Conservation (phyloP, 352 stramenopile genomes). For the Phytophthora aleatoria region DNA sequence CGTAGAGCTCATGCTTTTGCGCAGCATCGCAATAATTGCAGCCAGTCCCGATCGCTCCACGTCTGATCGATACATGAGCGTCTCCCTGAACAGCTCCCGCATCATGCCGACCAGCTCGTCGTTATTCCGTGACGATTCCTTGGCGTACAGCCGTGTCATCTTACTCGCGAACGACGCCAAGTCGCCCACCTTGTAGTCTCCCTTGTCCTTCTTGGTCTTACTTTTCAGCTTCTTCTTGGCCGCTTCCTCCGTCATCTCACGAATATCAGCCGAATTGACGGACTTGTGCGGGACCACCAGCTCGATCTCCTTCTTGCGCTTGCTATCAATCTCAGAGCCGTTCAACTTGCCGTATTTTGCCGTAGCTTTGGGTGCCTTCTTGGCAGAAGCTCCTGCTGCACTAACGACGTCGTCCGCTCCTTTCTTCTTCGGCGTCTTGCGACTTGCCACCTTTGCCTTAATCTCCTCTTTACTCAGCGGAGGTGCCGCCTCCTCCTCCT, state of each 20-base stretch:
- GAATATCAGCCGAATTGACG: conserved; percentile 78
- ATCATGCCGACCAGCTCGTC: conserved; percentile 80
- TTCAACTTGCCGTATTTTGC: conserved; percentile 43
- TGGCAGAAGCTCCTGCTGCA: conserved; percentile 22
- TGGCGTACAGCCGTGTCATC: conserved; percentile 59
- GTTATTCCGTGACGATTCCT: conserved; percentile 81
- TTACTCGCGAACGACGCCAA: conserved; percentile 59
- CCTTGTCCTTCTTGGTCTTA: conserved; percentile 68
- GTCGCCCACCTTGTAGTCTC: conserved; percentile 70
- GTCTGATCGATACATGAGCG: conserved; percentile 69
- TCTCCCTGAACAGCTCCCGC: conserved; percentile 70
- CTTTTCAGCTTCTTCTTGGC: conserved; percentile 60
- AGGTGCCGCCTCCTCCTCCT: conserved; percentile 40
- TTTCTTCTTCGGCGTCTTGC: conserved; percentile 77
- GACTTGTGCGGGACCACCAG: conserved; percentile 77
- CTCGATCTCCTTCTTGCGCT: conserved; percentile 84
- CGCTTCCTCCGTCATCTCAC: conserved; percentile 72
- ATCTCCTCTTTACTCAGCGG: conserved; percentile 78
- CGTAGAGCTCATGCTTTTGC: conserved; percentile 73
- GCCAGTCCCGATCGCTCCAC: conserved; percentile 72
- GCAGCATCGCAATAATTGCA: conserved; percentile 65
- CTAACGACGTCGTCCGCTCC: conserved; percentile 30
- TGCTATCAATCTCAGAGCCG: conserved; percentile 62
- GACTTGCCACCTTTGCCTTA: conserved; percentile 73
- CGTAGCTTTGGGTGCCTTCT: conserved; percentile 43